phyloP scores from a whole-genome alignment of 2,329 filamentous ascomycete genomes.

The Scytalidium sp. region DNA sequence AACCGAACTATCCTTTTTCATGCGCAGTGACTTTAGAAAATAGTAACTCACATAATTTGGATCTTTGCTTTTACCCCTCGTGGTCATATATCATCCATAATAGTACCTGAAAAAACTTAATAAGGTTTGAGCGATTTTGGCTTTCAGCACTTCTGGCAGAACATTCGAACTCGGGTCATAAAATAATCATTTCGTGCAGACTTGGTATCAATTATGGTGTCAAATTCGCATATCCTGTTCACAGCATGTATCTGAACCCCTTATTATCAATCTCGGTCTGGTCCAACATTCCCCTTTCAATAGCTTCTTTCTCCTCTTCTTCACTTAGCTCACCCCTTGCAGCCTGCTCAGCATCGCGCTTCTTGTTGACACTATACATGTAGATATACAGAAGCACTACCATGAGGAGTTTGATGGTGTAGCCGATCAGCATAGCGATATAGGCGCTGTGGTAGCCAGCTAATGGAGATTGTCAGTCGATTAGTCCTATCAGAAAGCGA shows the following conservation, averaged over 20 bases:
- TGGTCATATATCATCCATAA: too few species aligned
- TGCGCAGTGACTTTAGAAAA: too few species aligned
- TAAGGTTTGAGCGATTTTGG: too few species aligned
- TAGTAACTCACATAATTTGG: too few species aligned
- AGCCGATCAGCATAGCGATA: constrained; percentile 49
- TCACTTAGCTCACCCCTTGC: constrained; percentile 20
- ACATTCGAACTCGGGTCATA: too few species aligned
- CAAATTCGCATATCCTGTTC: constrained; percentile 3
- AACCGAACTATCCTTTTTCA: too few species aligned
- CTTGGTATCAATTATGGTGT: too few species aligned
- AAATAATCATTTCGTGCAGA: too few species aligned
- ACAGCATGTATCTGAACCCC: constrained; percentile 50
- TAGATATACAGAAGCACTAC: constrained; percentile 51
- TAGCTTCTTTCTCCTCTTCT: constrained; percentile 45
- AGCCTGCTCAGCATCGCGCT: constrained; percentile 44
- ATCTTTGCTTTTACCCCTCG: too few species aligned
- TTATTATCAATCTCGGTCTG: constrained; percentile 54
- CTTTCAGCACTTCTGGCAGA: too few species aligned
- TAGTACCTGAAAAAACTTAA: too few species aligned
- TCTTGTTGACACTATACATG: constrained; percentile 53
- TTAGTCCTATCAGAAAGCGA: constrained; percentile 5
- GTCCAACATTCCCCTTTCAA: constrained; percentile 54
- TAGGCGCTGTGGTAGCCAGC: constrained; percentile 28
- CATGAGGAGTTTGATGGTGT: constrained; percentile 47
- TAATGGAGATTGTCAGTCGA: constrained; percentile 17